Percentiles rank a stretch among this genome's conserved stretches.
phyloP scores from a whole-genome alignment of 192 early-diverging fungal species.

The Coemansia javaensis region DNA sequence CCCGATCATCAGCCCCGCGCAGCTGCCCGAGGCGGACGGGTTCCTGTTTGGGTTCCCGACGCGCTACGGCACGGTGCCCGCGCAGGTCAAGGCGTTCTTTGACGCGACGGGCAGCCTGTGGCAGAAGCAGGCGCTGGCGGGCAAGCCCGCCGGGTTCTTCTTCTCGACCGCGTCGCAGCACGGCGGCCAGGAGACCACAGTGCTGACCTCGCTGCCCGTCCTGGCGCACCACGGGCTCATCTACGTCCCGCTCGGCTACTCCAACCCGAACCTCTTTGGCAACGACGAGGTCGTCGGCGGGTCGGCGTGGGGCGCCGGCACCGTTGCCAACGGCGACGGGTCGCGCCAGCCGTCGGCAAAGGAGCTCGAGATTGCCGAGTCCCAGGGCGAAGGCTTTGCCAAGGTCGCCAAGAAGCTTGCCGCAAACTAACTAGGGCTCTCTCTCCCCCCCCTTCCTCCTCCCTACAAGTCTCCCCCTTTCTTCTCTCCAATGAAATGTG shows the following conservation, averaged over 20 bases:
- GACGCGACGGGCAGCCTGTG: constrained; percentile 60
- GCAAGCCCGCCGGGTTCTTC: constrained; percentile 72
- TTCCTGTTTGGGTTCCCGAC: constrained; percentile 69
- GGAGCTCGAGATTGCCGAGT: constrained; percentile 57
- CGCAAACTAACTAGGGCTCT: constrained; percentile 10
- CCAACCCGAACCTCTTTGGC: constrained; percentile 49
- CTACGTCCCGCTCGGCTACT: constrained; percentile 69
- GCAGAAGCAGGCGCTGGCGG: constrained; percentile 54
- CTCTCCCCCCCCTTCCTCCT: no score
- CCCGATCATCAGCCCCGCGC: constrained; percentile 52
- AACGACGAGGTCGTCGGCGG: constrained; percentile 66
- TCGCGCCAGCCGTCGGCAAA: constrained; percentile 59
- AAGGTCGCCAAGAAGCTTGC: constrained; percentile 48
- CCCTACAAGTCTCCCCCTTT: no score
- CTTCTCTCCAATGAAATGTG: no score
- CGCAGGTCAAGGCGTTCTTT: constrained; percentile 73
- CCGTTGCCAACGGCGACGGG: constrained; percentile 62
- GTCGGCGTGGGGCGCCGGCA: constrained; percentile 63
- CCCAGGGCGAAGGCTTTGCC: constrained; percentile 60
- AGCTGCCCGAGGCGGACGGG: constrained; percentile 60
- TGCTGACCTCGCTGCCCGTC: constrained; percentile 60
- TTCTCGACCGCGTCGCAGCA: constrained; percentile 69
- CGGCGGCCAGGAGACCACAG: constrained; percentile 77
- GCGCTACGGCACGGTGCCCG: constrained; percentile 66
- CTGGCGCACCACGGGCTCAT: constrained; percentile 76